These are phyloP conservation scores for Gonapodya sp. DNA, from an alignment of 192 early-diverging fungal species.

Conservation along the genomic window DNA sequence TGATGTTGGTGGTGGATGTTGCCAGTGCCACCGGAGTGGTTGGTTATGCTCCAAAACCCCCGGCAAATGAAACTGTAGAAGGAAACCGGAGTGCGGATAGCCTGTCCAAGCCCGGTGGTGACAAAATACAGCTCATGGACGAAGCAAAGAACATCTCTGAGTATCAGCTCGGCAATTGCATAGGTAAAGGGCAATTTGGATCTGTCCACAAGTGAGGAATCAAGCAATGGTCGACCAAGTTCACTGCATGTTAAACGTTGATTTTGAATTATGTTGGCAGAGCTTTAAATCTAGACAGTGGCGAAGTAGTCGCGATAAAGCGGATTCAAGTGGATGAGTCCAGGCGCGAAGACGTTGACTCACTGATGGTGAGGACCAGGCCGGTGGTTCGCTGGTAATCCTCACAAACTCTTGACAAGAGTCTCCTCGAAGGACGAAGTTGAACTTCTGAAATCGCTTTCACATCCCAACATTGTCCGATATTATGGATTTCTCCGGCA, in stretches of 20 bases:
- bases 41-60: slow-evolving; percentile 39
- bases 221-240: too few relatives aligned
- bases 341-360: slow-evolving; percentile 52
- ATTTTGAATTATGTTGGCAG: slow-evolving; percentile 20
- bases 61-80: slow-evolving; percentile 13
- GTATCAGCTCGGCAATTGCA: slow-evolving; percentile 77
- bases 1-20: too few relatives aligned
- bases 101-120: slow-evolving; percentile 16
- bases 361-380: slow-evolving; percentile 56
- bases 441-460: slow-evolving; percentile 70
- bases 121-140: slow-evolving; percentile 37
- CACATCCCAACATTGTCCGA: slow-evolving; percentile 73
- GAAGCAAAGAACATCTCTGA: slow-evolving; percentile 24
- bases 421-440: slow-evolving; percentile 51
- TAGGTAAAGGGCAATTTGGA: slow-evolving; percentile 84
- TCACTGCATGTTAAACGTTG: slow-evolving; percentile 3
- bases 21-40: too few relatives aligned
- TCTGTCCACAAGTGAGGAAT: slow-evolving; percentile 60
- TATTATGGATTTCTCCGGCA: slow-evolving; percentile 74
- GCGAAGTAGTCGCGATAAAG: slow-evolving; percentile 80
- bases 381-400: not conserved
- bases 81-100: not conserved
- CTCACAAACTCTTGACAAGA: not conserved
- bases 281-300: slow-evolving; percentile 67
- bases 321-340: slow-evolving; percentile 66